Evolutionary conservation across 768 basidiomycete species (phyloP).

Genomic region (Russula virescens): DNA sequence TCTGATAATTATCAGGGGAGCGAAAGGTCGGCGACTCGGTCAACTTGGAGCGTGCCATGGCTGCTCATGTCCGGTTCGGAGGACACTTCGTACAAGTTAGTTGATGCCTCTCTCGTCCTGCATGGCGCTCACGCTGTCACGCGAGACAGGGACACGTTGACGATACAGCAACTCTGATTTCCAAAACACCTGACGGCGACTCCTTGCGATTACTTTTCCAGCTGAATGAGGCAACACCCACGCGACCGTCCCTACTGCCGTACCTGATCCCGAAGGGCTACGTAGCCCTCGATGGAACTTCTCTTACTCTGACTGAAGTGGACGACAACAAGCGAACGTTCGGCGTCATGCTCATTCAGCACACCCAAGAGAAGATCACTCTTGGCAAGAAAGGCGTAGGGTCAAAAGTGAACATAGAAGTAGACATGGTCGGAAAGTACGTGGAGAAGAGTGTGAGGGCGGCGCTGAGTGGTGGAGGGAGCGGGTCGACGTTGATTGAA

Average conservation of each 20-base stretch:
- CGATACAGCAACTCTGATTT: constrained; percentile 70
- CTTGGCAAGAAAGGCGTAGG: constrained; percentile 70
- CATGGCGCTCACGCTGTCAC: neutral
- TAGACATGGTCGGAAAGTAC: constrained; percentile 91
- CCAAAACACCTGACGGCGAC: constrained; percentile 69
- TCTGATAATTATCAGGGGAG: constrained; percentile 51
- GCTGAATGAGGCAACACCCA: constrained; percentile 52
- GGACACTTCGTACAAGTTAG: constrained; percentile 96
- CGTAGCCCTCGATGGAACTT: constrained; percentile 89
- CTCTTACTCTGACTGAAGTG: constrained; percentile 83
- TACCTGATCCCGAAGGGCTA: constrained; percentile 95
- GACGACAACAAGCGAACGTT: constrained; percentile 58
- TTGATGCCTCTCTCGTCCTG: neutral
- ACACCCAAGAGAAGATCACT: constrained; percentile 86
- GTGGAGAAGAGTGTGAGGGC: constrained; percentile 78
- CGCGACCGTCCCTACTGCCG: constrained; percentile 59
- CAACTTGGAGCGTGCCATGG: constrained; percentile 95
- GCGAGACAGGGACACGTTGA: constrained; percentile 86
- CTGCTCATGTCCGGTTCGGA: constrained; percentile 83
- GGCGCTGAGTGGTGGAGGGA: constrained; percentile 52
- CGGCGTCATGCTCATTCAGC: constrained; percentile 91
- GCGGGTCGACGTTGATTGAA: constrained; percentile 49
- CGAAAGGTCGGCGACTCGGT: constrained; percentile 71
- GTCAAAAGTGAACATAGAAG: constrained; percentile 88
- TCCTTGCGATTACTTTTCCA: constrained; percentile 82